These are phyloP conservation scores for Tilletia indica DNA, from an alignment of 1,284 basidiomycete species.

Conservation along the genomic window DNA sequence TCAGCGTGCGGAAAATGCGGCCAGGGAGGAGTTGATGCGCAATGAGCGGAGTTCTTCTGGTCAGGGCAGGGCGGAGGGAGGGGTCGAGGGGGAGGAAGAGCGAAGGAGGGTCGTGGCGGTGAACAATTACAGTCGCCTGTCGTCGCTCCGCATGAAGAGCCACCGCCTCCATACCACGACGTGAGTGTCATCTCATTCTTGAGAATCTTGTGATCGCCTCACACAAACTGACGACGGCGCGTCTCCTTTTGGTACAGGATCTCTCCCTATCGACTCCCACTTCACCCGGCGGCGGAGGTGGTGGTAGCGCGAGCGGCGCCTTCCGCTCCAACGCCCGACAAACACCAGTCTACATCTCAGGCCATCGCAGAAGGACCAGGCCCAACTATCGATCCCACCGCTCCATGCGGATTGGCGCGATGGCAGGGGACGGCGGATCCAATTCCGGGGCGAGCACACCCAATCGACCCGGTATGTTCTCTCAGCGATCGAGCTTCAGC, in stretches of 20 bases:
- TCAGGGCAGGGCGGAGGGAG: background rate
- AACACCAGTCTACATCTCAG: conserved; percentile 15
- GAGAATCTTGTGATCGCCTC: too few species aligned
- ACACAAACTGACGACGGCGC: too few species aligned
- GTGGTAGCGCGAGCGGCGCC: background rate
- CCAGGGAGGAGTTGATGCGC: conserved; percentile 3
- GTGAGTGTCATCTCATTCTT: background rate
- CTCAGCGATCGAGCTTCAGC: background rate
- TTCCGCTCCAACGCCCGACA: background rate
- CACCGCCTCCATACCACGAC: conserved; percentile 12
- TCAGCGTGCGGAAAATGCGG: conserved; percentile 1
- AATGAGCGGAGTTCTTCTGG: background rate
- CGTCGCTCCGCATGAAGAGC: background rate
- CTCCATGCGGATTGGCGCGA: background rate
- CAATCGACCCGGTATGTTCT: conserved; percentile 1
- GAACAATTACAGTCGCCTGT: conserved; percentile 6
- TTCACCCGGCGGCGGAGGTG: background rate
- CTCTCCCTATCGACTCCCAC: background rate
- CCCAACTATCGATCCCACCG: conserved; percentile 6
- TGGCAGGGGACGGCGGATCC: background rate
- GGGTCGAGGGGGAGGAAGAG: background rate
- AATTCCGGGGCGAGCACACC: background rate
- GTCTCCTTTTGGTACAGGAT: background rate
- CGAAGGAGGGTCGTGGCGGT: background rate
- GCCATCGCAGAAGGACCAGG: background rate